phyloP scores from a whole-genome alignment of 2,329 filamentous ascomycete species.

The Trichoderma atrobrunneum region DNA sequence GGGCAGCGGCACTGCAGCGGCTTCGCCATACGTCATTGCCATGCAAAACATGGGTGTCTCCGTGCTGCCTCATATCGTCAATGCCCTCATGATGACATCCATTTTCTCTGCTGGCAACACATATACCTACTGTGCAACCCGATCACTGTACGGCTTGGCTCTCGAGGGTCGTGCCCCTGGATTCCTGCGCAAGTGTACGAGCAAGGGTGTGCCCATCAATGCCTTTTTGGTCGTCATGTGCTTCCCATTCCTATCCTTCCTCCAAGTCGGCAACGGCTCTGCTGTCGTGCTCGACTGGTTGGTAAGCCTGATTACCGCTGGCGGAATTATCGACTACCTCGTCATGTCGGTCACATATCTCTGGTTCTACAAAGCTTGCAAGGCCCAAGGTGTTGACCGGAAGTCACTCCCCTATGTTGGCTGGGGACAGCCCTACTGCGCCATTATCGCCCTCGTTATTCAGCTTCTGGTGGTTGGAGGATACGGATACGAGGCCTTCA shows the following conservation, averaged over 20 bases:
- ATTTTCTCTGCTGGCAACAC: constrained; percentile 50
- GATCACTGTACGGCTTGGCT: constrained; percentile 51
- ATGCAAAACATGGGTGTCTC: constrained; percentile 54
- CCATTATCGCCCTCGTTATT: constrained; percentile 43
- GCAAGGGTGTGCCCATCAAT: constrained; percentile 59
- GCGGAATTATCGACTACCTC: constrained; percentile 61
- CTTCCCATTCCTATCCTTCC: constrained; percentile 53
- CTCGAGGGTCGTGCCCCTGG: constrained; percentile 48
- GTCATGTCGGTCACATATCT: constrained; percentile 48
- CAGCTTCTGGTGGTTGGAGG: constrained; percentile 45
- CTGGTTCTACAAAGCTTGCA: constrained; percentile 50
- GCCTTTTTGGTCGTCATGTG: constrained; percentile 53
- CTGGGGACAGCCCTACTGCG: constrained; percentile 58
- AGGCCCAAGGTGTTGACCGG: constrained; percentile 53
- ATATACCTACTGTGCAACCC: constrained; percentile 51
- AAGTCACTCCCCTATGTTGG: constrained; percentile 55
- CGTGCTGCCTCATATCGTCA: constrained; percentile 56
- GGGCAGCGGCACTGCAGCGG: constrained; percentile 45
- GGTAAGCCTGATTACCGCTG: constrained; percentile 55
- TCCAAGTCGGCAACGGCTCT: constrained; percentile 49
- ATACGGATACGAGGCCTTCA: constrained; percentile 56
- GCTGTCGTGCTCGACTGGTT: constrained; percentile 53
- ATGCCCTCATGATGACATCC: constrained; percentile 48
- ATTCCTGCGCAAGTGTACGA: constrained; percentile 57
- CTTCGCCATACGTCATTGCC: constrained; percentile 62